Evolutionary conservation across 495 filamentous ascomycete species (phyloP), one percentile per base, ranked within the genome.

Genomic region (Neohortaea acidophila): DNA sequence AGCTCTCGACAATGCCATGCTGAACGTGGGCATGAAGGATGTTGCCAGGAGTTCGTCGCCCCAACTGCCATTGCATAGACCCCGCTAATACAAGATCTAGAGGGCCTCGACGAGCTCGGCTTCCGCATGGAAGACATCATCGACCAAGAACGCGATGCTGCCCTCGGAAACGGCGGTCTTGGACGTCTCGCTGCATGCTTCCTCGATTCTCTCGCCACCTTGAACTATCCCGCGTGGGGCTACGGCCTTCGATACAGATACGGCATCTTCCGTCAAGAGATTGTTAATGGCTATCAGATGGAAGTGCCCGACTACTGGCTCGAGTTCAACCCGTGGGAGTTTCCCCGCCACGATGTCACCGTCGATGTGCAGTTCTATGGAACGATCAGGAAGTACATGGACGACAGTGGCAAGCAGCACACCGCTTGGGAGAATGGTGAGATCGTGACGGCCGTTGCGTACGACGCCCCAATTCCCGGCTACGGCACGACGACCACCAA

Each of bases 251-350:
- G 89, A 41, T 97, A 97, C 59, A 69, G 84, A 49, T 97, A 97
- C 58, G 89, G 89, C 48, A 97, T 97, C 54, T 97, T 97, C 74
- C 94, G 94, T 65, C 89, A 97, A 63, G 87, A 97, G 65, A 94
- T 97, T 48, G 73, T 94, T 34, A 79, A 96, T 53, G 89, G 89
- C 13, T 96, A 93, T 53, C 89, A 97, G 59, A 82, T 96, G 34
- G 89, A 97, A 51, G 77, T 96, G 32, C 89, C 89, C 15, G 89
- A 97, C 58, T 97, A 97, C 61, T 97, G 89, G 89, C 73, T 97
- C 21, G 89, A 96, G 54, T 94, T 94, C 58, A 96, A 96, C 66
- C 89, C 91, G 4, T 97, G 89, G 89, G 89, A 97, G 53, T 96
- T 97, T 52, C 84, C 86, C 14, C 72, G 89, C 47, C 84, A 92